Base-by-base conservation (phyloP, 306 rosid genomes). In the Glycine soja region DNA sequence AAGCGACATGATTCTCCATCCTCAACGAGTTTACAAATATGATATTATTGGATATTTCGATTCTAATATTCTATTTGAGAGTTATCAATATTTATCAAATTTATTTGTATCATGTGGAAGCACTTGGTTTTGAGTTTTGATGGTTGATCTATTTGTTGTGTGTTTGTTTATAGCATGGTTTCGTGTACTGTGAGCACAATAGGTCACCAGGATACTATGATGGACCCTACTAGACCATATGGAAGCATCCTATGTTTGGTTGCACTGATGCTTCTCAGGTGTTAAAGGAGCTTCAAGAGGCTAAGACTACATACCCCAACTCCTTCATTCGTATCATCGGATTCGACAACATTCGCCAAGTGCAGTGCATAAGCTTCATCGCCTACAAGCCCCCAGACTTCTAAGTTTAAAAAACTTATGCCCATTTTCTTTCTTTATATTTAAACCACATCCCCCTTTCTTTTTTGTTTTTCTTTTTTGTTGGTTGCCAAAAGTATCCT, bases 221-320 rank as follows among this genome's bases (percentile, higher is more conserved):
- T 32, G 97, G 99, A 18, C 81, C 97, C 0, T 89, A 85, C 89
- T 93, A 98, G 97, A 88, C 93, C 16, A 95, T 95, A 97, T 93
- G 98, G 96, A 95, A 91, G 90, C 83, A 93, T 6, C 98, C 99
- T n/a, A 84, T 93, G 97, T 96, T 78, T 62, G 99, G 97, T 0
- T 84, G 92, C 93, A 93, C 81, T 0, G 97, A 93, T 50, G 0
- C 94, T 0, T 0, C 83, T 8, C 98, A 96, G 58, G 98, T 93
- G 45, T 0, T 85, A 59, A 30, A 16, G 19, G 94, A 96, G 83
- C 19, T 92, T 3, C 62, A 80, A 0, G 98, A 93, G 69, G 19
- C 7, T 79, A 84, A 56, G 79, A 89, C 73, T 53, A 32, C 0
- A 0, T 76, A 93, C 88, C 99, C 99, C 0, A 1, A 0, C 0